These are phyloP conservation scores for Ophiostoma ulmi DNA, from an alignment of 2,329 filamentous ascomycete genomes.

Conservation along the genomic window DNA sequence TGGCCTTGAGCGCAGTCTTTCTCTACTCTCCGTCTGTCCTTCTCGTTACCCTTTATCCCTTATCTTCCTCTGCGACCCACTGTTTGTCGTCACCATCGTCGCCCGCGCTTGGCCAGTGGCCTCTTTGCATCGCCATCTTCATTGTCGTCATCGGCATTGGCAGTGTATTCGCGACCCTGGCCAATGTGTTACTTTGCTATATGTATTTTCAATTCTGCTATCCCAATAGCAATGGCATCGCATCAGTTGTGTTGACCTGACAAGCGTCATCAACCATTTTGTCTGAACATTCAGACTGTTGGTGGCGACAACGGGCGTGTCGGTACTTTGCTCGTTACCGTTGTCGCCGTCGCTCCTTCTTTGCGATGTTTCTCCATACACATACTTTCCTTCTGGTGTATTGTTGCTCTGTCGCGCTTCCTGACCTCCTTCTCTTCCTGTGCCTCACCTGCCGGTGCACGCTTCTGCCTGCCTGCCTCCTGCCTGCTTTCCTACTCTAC, in stretches of 20 bases:
- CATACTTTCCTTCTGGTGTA: too few relatives aligned
- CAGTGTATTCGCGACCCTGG: background rate
- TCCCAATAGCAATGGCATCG: too few relatives aligned
- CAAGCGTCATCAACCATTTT: too few relatives aligned
- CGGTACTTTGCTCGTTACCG: too few relatives aligned
- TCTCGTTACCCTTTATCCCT: background rate
- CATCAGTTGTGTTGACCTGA: too few relatives aligned
- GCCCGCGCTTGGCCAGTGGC: slow-evolving; percentile 4
- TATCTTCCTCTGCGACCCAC: background rate
- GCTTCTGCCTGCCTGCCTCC: slow-evolving; percentile 6
- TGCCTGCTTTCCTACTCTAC: slow-evolving; percentile 7
- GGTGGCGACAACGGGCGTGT: background rate
- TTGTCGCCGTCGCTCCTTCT: too few relatives aligned
- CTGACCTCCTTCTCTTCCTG: background rate
- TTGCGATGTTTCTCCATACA: too few relatives aligned
- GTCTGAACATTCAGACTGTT: too few relatives aligned
- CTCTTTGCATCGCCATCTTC: slow-evolving; percentile 4
- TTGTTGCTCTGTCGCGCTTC: background rate
- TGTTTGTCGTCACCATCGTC: background rate
- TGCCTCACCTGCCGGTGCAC: background rate
- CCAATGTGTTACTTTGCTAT: background rate
- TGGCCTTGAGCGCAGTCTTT: background rate
- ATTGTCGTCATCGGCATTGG: background rate
- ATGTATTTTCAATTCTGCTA: too few relatives aligned
- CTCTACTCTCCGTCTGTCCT: background rate